Base-by-base conservation (phyloP, 371 early-diverging fungal species). In the Apophysomyces trapeziformis region DNA sequence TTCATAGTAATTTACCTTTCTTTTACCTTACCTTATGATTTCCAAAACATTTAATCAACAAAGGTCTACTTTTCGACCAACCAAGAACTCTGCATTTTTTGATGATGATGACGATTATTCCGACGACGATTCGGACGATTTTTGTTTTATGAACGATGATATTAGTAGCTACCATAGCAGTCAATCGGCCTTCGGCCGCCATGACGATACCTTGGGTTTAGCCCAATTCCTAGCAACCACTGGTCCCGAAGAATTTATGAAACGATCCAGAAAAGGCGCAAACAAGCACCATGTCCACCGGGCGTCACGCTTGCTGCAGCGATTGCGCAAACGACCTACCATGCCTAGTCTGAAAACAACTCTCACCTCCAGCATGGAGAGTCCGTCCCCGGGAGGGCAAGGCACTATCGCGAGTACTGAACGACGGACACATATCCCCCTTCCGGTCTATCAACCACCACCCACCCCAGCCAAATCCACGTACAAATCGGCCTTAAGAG, bases 141-240 rank as follows among this genome's bases (percentile, higher is more conserved):
- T 54, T 41, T 43, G 41, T 21, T 21, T 62, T 26, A 59, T 47
- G 36, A 39, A 61, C n/a, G 70, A 69, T 38, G 66, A 65, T 14
- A 54, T 43, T n/a, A 62, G 65, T 13, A 69, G 70, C 18, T 54
- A 46, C 39, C 35, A 43, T 37, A 18, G 43, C 18, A 57, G 38
- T 14, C 35, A 54, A 36, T 58, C 38, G 35, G 58, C n/a, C 37
- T 58, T 32, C n/a, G 58, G 58, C 14, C 58, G 18, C 0, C 18
- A 18, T 6, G 59, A 37, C 26, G 76, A 80, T 39, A 78, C 76
- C 0, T 61, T 74, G 36, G 50, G 70, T 8, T 35, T 80, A 13
- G 81, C 81, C 2, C 68, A 78, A 57, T 80, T 80, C 26, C 58
- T 80, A 18, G 67, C 76, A 0, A 68, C 70, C 1, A 80, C 81